These are phyloP conservation scores for Schwanniomyces pseudopolymorphus DNA, from an alignment of 805 yeast genomes.

Conservation along the genomic window DNA sequence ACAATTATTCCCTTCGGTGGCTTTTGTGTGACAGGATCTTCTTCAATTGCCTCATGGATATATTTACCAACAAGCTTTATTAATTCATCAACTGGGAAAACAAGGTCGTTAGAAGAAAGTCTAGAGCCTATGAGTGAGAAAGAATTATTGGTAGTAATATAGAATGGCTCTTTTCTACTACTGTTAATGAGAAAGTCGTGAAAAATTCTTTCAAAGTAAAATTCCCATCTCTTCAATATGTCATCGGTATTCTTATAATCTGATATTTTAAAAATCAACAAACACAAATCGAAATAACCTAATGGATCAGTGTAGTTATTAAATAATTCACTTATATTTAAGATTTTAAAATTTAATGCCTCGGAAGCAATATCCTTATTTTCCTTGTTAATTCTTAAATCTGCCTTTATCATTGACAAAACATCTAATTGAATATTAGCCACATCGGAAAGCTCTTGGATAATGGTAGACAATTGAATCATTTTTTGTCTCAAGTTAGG, in stretches of 20 bases:
- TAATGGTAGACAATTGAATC: slow-evolving; percentile 63
- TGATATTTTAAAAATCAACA: slow-evolving; percentile 75
- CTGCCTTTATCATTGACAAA: slow-evolving; percentile 47
- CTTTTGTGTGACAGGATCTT: slow-evolving; percentile 27
- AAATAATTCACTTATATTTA: slow-evolving; percentile 74
- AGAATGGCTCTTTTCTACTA: slow-evolving; percentile 34
- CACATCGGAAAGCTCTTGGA: slow-evolving; percentile 80
- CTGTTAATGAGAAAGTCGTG: slow-evolving; percentile 27
- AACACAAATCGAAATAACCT: slow-evolving; percentile 80
- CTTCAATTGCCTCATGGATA: slow-evolving; percentile 40
- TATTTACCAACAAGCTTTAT: slow-evolving; percentile 64
- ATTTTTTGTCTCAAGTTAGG: slow-evolving; percentile 75
- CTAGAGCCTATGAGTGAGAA: slow-evolving; percentile 58
- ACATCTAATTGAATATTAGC: slow-evolving; percentile 82
- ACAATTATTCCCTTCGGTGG: slow-evolving; percentile 56
- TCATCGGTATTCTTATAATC: slow-evolving; percentile 86
- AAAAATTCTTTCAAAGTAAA: slow-evolving; percentile 54
- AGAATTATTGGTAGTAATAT: slow-evolving; percentile 34
- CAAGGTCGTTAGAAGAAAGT: slow-evolving; percentile 66
- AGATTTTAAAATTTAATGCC: slow-evolving; percentile 61
- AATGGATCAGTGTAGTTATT: slow-evolving; percentile 86
- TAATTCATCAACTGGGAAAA: slow-evolving; percentile 75
- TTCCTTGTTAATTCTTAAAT: slow-evolving; percentile 47
- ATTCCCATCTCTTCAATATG: slow-evolving; percentile 77
- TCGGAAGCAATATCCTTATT: slow-evolving; percentile 51